Conservation (phyloP, 2,329 filamentous ascomycete genomes). For the Paraphaeosphaeria minitans region DNA sequence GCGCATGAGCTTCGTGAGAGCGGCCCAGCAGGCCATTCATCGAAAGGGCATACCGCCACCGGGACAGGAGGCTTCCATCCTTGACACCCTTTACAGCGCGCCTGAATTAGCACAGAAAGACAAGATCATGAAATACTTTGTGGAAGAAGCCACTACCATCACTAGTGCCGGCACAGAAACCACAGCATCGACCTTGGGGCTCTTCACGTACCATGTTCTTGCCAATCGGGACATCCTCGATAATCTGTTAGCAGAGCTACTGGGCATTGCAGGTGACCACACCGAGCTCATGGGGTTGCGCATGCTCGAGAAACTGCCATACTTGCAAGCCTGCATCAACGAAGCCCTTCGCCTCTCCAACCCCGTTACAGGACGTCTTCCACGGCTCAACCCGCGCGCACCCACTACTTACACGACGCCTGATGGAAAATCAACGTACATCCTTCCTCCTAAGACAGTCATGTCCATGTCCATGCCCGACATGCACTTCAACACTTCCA, state of each 20-base stretch:
- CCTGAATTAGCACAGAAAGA: neutral
- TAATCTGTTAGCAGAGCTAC: neutral
- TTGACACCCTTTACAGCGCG: slow-evolving; percentile 2
- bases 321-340: slow-evolving; percentile 6
- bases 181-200: neutral
- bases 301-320: neutral
- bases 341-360: slow-evolving; percentile 4
- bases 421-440: slow-evolving; percentile 3
- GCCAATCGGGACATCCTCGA: neutral
- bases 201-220: slow-evolving; percentile 1
- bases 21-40: neutral
- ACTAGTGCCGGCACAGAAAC: slow-evolving; percentile 2
- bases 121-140: neutral
- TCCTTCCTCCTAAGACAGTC: slow-evolving; percentile 3
- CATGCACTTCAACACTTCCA: slow-evolving; percentile 1
- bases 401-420: neutral
- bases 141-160: neutral
- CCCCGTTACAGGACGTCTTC: slow-evolving; percentile 1
- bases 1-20: neutral
- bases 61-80: neutral
- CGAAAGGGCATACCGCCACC: slow-evolving; percentile 1
- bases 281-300: neutral
- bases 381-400: neutral
- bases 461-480: slow-evolving; percentile 5
- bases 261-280: neutral